These are phyloP conservation scores for Debaryomyces prosopidis DNA, from an alignment of 805 yeast species.

Conservation along the genomic window DNA sequence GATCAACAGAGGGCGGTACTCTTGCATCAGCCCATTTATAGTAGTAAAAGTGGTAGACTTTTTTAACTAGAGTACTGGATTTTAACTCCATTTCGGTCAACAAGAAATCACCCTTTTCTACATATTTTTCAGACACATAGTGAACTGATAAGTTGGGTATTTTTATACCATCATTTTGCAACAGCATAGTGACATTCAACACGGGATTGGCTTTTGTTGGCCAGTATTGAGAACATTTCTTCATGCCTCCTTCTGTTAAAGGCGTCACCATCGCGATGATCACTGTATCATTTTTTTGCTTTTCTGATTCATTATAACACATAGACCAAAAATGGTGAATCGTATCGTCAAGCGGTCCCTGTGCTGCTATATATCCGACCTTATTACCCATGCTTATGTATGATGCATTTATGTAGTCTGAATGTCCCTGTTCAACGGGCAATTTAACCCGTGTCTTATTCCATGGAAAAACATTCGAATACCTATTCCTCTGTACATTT, in stretches of 20 bases:
- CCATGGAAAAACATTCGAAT: conserved; percentile 43
- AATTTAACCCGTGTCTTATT: conserved; percentile 34
- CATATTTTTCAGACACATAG: conserved; percentile 16
- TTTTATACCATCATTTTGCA: conserved; percentile 22
- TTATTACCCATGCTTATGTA: conserved; percentile 19
- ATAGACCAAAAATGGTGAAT: conserved; percentile 50
- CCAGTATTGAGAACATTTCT: conserved; percentile 47
- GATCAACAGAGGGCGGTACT: conserved; percentile 34
- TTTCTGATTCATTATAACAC: conserved; percentile 36
- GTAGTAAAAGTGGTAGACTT: conserved; percentile 41
- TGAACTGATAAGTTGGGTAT: conserved; percentile 15
- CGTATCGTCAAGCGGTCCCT: conserved; percentile 56
- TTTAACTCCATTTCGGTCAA: conserved; percentile 27
- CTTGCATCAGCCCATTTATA: conserved; percentile 47
- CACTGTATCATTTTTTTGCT: conserved; percentile 22
- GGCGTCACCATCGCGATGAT: conserved; percentile 52
- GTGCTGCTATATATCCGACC: conserved; percentile 62
- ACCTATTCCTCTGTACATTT: conserved; percentile 27
- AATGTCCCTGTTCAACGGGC: conserved; percentile 13
- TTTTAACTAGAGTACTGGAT: conserved; percentile 17
- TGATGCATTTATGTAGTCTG: conserved; percentile 44
- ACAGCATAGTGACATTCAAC: conserved; percentile 18
- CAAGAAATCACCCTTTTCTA: conserved; percentile 19
- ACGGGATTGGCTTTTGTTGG: conserved; percentile 20
- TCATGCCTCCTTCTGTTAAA: conserved; percentile 40